A percentile compares a stretch with the other conserved stretches of the same genome.
Conservation (phyloP, 2,329 filamentous ascomycete genomes). For the Tolypocladium ophioglossoides region DNA sequence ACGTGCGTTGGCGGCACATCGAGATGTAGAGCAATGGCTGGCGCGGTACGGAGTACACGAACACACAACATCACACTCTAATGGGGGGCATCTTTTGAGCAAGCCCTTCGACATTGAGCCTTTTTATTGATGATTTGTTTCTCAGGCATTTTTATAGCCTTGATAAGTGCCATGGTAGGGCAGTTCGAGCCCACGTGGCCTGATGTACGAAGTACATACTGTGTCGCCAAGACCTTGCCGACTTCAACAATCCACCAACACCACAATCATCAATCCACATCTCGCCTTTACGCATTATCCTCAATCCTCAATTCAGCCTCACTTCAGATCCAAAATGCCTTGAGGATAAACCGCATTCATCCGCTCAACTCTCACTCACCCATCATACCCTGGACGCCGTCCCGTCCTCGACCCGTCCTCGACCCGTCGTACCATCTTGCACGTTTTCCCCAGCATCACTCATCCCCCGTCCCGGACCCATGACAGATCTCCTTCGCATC, state of each 20-base stretch:
- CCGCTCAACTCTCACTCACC: neutral
- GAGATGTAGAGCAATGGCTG: no score
- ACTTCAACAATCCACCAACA: no score
- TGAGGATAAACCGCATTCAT: neutral
- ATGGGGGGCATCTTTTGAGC: no score
- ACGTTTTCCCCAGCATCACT: neutral
- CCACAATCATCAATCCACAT: neutral
- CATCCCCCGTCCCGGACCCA: constrained; percentile 25
- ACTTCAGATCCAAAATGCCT: neutral
- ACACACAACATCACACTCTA: no score
- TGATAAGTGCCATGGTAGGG: no score
- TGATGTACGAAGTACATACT: no score
- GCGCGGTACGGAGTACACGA: no score
- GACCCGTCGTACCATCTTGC: neutral
- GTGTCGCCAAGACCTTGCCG: no score
- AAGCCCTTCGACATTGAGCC: neutral
- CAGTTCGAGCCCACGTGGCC: no score
- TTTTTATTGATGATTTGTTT: no score
- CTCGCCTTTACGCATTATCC: no score
- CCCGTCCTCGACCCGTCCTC: neutral
- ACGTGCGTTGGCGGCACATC: neutral
- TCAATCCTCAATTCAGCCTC: neutral
- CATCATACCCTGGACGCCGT: neutral
- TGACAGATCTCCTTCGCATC: constrained; percentile 79
- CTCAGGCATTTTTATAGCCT: no score